Evolutionary conservation across 2,329 filamentous ascomycete species (phyloP), one percentile per base, ranked within the genome.

Genomic region (Aureobasidium uvarum): DNA sequence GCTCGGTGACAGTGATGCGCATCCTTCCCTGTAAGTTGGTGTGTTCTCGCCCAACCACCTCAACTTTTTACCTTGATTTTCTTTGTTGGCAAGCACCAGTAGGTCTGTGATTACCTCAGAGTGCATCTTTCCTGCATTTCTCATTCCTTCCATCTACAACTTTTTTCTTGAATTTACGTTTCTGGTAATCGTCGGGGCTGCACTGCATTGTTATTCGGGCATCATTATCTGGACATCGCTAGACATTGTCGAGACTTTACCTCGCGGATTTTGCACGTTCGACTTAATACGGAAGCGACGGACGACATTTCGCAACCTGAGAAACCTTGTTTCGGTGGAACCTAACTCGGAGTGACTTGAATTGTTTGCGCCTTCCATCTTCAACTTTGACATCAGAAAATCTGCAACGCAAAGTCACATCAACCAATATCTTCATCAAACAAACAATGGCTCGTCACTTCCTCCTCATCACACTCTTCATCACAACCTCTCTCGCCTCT

Each of bases 1-100:
- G 25, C 25, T 25, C 25, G 10, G 33, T 36, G 10, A 43, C 41
- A 43, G 41, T 20, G 41, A 43, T 46, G 43, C 8, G 43, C 20
- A 46, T 46, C 8, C n/a, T 46, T 25, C 25, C 25, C 25, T 25
- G 25, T 25, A 25, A 25, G 25, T 25, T 25, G 25, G 25, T 25
- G 25, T 55, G 33, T 36, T 36, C 10, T 36, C 33, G 14, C 36
- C 52, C 54, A 58, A 58, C 54, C 54, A 58, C 54, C 54, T n/a
- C 38, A 31, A 25, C 13, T 45, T 45, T n/a, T 33, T 11, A n/a
- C 23, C 36, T 25, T 36, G 10, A 7, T 20, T 45, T 56, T 4
- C n/a, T 31, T 31, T 20, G 4, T 18, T 33, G 36, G 20, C 25
- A 13, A 11, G n/a, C 3, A n/a, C 11, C 14, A 13, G 18, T 39